These are phyloP conservation scores for Triglochin maritima DNA, from an alignment of 106 monocot genomes.

Conservation along the genomic window DNA sequence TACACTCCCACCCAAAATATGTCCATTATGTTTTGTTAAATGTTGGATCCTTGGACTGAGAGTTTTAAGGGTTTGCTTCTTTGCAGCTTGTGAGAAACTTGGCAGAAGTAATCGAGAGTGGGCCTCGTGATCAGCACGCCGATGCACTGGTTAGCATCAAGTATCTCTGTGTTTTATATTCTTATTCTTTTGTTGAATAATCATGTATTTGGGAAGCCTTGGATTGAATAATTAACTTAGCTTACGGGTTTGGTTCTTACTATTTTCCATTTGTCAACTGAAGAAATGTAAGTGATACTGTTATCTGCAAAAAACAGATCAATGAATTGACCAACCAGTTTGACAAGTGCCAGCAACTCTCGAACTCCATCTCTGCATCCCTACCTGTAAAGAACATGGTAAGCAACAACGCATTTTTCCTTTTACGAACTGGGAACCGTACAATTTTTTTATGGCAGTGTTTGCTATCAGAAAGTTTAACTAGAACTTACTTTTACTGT, in stretches of 20 bases:
- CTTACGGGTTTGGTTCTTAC: background rate
- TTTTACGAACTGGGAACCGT: background rate
- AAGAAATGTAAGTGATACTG: background rate
- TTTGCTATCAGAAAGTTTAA: background rate
- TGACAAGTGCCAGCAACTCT: constrained; percentile 59
- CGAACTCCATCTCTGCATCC: constrained; percentile 58
- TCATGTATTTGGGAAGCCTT: background rate
- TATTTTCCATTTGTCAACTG: background rate
- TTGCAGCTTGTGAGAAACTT: constrained; percentile 56
- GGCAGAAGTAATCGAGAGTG: constrained; percentile 63
- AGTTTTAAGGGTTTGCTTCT: background rate
- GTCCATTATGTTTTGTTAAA: no score
- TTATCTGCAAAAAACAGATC: constrained; percentile 18
- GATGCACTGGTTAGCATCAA: constrained; percentile 46
- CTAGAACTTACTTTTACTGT: background rate
- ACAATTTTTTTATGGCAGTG: background rate
- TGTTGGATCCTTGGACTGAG: no score
- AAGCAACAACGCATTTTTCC: constrained; percentile 9
- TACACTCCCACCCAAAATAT: no score
- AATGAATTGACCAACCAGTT: constrained; percentile 51
- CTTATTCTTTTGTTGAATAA: no score
- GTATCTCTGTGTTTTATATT: background rate
- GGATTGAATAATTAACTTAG: background rate
- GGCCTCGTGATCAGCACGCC: constrained; percentile 60
- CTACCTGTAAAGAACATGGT: constrained; percentile 42